These are phyloP conservation scores for Nidula microcarpa DNA, from an alignment of 768 basidiomycete genomes.

Conservation along the genomic window DNA sequence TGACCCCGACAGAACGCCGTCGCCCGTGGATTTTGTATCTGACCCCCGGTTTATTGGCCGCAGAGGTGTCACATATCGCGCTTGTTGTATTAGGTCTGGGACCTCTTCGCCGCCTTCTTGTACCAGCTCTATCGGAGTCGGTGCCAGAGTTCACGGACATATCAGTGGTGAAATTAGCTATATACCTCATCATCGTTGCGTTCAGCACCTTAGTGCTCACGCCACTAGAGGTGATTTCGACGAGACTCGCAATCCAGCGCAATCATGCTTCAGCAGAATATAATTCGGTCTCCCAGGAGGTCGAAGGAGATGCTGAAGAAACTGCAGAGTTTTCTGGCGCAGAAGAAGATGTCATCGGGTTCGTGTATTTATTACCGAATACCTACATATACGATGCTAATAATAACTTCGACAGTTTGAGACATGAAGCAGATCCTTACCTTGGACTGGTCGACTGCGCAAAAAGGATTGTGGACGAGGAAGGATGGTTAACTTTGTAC, in stretches of 20 bases:
- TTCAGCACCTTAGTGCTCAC: slow-evolving; percentile 59
- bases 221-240: slow-evolving; percentile 78
- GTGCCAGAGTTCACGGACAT: slow-evolving; percentile 35
- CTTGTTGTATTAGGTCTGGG: slow-evolving; percentile 45
- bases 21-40: slow-evolving; percentile 79
- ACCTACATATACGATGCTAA: slow-evolving; percentile 2
- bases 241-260: slow-evolving; percentile 78
- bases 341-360: slow-evolving; percentile 88
- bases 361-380: slow-evolving; percentile 15
- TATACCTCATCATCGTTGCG: slow-evolving; percentile 56
- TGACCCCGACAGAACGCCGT: slow-evolving; percentile 79
- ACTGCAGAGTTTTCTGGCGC: slow-evolving; percentile 59
- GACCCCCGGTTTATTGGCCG: slow-evolving; percentile 70
- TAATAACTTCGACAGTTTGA: slow-evolving; percentile 40
- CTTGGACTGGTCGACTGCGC: slow-evolving; percentile 69
- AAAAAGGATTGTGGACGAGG: slow-evolving; percentile 75
- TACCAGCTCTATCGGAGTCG: slow-evolving; percentile 34
- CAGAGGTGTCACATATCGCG: slow-evolving; percentile 45
- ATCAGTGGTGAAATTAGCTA: slow-evolving; percentile 42
- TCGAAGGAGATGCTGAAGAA: slow-evolving; percentile 61
- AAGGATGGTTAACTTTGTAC: slow-evolving; percentile 70
- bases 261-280: slow-evolving; percentile 77
- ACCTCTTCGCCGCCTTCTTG: slow-evolving; percentile 41
- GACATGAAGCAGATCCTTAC: slow-evolving; percentile 80
- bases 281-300: slow-evolving; percentile 73